Base-by-base conservation (phyloP, 2,329 filamentous ascomycete species). In the Sclerotinia borealis region DNA sequence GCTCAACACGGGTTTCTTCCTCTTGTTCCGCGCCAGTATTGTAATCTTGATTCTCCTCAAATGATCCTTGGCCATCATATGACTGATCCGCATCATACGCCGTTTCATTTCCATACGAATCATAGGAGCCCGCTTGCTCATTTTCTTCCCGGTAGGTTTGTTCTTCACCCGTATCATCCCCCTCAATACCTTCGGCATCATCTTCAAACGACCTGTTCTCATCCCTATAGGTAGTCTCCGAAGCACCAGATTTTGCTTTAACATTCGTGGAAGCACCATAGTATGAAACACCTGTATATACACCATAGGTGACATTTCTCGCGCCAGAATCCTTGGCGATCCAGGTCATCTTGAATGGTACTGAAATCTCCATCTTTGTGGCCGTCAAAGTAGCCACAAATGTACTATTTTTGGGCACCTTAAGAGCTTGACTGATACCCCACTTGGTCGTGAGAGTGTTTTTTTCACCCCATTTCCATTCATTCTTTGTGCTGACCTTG, bases 361-460 rank as follows among this genome's bases (percentile, higher is more conserved):
- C 34, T 27, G 50, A 36, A 4, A 54, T 36, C 13, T 22, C 36
- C 34, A 27, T 54, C 50, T 54, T 36, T 17, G 50, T 54, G 1
- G 50, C 34, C 8, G 50, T 54, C 34, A 54, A 37, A 54, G 50
- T 54, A 54, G 50, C 50, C n/a, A 39, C 22, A 27, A 36, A 54
- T 10, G 36, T 39, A 25, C 50, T 54, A 19, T 39, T 54, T 10
- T 36, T 39, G 22, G 50, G 31, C 11, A 54, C 50, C 34, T 54
- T 54, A 17, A 54, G 50, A 54, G 50, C 50, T 54, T 54, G 50
- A 39, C 50, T 39, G 34, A 54, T 54, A 54, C 50, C 50, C 50
- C 50, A 54, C 6, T 54, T 54, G 15, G 34, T 54, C 15, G 50
- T 54, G 13, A 54, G 7, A 39, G 50, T 54, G n/a, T 54, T 54